Percentiles rank a stretch among this genome's conserved stretches.
phyloP scores from a whole-genome alignment of 2,329 filamentous ascomycete genomes.

The Aspergillus eucalypticola region DNA sequence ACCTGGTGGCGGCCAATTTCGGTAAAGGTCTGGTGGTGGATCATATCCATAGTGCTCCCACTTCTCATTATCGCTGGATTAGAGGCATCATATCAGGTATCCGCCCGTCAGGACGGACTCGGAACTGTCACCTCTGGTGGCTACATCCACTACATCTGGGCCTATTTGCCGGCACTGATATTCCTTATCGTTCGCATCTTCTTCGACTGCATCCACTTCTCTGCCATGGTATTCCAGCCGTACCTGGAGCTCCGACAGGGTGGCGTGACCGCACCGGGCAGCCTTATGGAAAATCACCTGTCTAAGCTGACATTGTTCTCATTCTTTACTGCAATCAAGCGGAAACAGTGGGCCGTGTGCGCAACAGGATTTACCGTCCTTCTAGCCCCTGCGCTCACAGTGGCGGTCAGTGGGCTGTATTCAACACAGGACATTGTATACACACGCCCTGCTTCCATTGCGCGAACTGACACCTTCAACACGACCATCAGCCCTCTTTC shows the following conservation, averaged over 20 bases:
- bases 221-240: conserved; percentile 21
- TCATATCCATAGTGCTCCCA: conserved; percentile 1
- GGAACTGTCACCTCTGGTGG: not conserved
- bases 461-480: conserved; percentile 12
- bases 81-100: conserved; percentile 8
- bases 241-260: conserved; percentile 17
- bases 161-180: conserved; percentile 22
- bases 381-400: conserved; percentile 17
- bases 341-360: conserved; percentile 16
- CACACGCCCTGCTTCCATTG: conserved; percentile 12
- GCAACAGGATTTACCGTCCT: conserved; percentile 17
- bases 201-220: conserved; percentile 20
- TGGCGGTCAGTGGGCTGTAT: conserved; percentile 19
- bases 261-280: conserved; percentile 10
- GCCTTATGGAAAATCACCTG: conserved; percentile 23
- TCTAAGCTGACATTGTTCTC: conserved; percentile 47
- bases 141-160: conserved; percentile 28
- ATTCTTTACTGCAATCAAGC: conserved; percentile 52
- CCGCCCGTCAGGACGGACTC: conserved; percentile 1
- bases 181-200: conserved; percentile 22
- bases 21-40: conserved; percentile 1
- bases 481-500: not conserved
- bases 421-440: conserved; percentile 11
- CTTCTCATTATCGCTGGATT: conserved; percentile 6
- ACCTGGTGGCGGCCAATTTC: conserved; percentile 9